These are phyloP conservation scores for Sugiyamaella xylanicola DNA, from an alignment of 1,139 yeast genomes.

Conservation along the genomic window DNA sequence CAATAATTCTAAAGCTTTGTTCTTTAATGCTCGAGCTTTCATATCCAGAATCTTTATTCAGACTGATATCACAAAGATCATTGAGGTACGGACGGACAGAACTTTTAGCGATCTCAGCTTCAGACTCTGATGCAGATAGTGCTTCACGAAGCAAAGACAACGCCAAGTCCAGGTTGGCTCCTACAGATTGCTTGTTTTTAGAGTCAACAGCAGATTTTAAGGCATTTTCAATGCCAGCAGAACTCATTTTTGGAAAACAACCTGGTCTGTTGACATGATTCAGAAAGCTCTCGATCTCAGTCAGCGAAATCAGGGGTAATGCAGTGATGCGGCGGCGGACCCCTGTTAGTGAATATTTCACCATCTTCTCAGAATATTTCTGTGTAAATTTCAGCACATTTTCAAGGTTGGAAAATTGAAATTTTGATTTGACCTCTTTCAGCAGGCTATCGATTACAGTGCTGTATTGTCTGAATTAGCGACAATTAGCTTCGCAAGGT, in stretches of 20 bases:
- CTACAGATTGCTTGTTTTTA: background rate
- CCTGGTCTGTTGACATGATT: background rate
- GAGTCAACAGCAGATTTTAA: background rate
- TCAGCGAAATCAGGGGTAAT: slow-evolving; percentile 6
- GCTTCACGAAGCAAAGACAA: slow-evolving; percentile 8
- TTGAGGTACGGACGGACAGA: background rate
- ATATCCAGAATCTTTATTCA: background rate
- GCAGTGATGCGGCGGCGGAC: background rate
- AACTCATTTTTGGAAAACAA: background rate
- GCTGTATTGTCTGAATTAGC: too few species aligned
- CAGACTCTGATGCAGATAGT: background rate
- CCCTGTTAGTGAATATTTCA: slow-evolving; percentile 11
- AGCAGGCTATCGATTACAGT: too few species aligned
- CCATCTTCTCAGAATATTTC: background rate
- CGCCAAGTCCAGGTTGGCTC: slow-evolving; percentile 1
- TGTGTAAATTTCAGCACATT: slow-evolving; percentile 15
- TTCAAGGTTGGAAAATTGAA: slow-evolving; percentile 1
- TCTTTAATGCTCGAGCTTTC: background rate
- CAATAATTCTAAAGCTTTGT: slow-evolving; percentile 26
- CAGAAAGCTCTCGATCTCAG: too few species aligned
- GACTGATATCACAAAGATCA: background rate
- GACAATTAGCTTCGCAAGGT: too few species aligned
- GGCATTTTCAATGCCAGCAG: background rate
- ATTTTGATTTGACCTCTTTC: background rate
- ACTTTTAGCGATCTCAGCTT: background rate